Conservation (phyloP, 73 alveolate genomes). For the Paramecium caudatum region DNA sequence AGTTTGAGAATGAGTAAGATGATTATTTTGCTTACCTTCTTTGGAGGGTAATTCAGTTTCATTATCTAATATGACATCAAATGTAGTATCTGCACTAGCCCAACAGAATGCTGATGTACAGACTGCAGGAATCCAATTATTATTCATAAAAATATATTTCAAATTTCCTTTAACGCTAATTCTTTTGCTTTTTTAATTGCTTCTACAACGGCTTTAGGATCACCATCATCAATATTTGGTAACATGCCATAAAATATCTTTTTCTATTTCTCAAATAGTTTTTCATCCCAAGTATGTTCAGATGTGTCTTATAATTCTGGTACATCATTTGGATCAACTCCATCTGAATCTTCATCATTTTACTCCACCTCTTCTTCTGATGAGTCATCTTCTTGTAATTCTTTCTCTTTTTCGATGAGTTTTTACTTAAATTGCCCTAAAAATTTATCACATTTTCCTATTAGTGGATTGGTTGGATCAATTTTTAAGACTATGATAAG, state of each 20-base stretch:
- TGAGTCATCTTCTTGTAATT: constrained; percentile 6
- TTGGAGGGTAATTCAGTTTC: constrained; percentile 17
- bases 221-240: constrained; percentile 11
- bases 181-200: constrained; percentile 40
- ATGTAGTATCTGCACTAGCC: constrained; percentile 54
- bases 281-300: constrained; percentile 17
- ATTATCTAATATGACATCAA: constrained; percentile 41
- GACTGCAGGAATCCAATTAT: constrained; percentile 68
- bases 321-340: constrained; percentile 46
- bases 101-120: constrained; percentile 42
- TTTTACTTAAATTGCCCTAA: neutral
- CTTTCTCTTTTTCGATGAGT: constrained; percentile 19
- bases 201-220: constrained; percentile 3
- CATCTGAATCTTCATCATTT: constrained; percentile 34
- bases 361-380: constrained; percentile 18
- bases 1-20: constrained; percentile 42
- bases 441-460: constrained; percentile 36
- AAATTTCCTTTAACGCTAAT: no score
- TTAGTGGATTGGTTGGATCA: constrained; percentile 42
- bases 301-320: constrained; percentile 2
- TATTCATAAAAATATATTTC: no score
- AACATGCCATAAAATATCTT: neutral
- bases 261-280: neutral
- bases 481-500: neutral
- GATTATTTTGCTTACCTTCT: neutral